Percentiles rank a stretch among this genome's conserved stretches.
phyloP scores from a whole-genome alignment of 2,329 filamentous ascomycete genomes.

The Curvularia verruculosa region DNA sequence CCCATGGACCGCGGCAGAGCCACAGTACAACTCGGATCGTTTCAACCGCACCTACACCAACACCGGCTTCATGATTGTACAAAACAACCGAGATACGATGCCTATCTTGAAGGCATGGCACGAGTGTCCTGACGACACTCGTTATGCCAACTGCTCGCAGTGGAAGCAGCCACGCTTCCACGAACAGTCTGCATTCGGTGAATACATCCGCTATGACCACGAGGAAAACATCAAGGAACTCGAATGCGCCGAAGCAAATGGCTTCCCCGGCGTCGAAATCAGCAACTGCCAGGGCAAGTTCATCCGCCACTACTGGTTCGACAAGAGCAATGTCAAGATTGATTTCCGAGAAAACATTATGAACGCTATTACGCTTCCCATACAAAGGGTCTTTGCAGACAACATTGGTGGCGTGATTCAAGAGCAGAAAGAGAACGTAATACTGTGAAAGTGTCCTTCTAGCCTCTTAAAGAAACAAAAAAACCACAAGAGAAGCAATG shows the following conservation, averaged over 20 bases:
- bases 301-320: conserved; percentile 49
- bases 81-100: conserved; percentile 58
- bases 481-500: conserved; percentile 8
- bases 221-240: conserved; percentile 48
- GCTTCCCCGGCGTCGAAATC: conserved; percentile 44
- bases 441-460: conserved; percentile 14
- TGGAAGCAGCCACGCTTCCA: conserved; percentile 49
- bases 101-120: conserved; percentile 59
- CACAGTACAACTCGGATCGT: conserved; percentile 51
- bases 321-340: conserved; percentile 42
- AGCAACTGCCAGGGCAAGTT: conserved; percentile 47
- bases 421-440: conserved; percentile 41
- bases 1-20: conserved; percentile 44
- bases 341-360: conserved; percentile 47
- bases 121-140: conserved; percentile 46
- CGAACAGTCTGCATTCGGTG: conserved; percentile 50
- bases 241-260: conserved; percentile 48
- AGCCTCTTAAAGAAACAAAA: conserved; percentile 2
- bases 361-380: conserved; percentile 45
- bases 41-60: conserved; percentile 55
- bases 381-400: conserved; percentile 45
- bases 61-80: conserved; percentile 61
- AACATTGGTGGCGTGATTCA: conserved; percentile 35
- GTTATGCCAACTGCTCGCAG: conserved; percentile 46
- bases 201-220: conserved; percentile 50